Evolutionary conservation across 2,329 filamentous ascomycete species (phyloP).

Genomic region (Claviceps sp.): DNA sequence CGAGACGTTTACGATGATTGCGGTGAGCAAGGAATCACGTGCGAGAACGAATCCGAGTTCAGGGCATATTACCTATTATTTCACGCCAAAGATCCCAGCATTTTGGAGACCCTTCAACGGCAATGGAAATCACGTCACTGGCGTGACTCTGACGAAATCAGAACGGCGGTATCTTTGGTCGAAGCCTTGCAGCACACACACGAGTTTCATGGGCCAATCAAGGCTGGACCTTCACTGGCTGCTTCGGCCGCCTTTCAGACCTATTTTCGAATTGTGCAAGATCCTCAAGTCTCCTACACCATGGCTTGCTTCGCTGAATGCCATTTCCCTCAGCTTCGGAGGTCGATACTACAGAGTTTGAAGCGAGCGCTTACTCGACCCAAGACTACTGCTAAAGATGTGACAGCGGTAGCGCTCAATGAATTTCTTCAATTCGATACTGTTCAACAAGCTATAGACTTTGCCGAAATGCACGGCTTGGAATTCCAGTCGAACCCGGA

Average conservation of each 20-base stretch:
- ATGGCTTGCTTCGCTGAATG: conserved; percentile 58
- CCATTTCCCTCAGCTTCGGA: conserved; percentile 49
- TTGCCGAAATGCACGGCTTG: conserved; percentile 46
- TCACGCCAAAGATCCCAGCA: conserved; percentile 44
- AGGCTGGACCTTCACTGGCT: conserved; percentile 33
- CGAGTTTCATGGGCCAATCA: conserved; percentile 43
- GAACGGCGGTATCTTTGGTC: conserved; percentile 46
- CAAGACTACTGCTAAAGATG: conserved; percentile 43
- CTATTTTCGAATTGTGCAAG: conserved; percentile 48
- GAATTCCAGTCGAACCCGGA: conserved; percentile 30
- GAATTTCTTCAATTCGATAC: conserved; percentile 53
- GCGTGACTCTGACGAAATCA: conserved; percentile 42
- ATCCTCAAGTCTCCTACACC: conserved; percentile 46
- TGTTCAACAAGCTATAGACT: conserved; percentile 49
- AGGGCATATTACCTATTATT: conserved; percentile 52
- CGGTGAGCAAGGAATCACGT: conserved; percentile 40
- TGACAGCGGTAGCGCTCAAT: conserved; percentile 43
- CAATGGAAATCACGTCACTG: conserved; percentile 44
- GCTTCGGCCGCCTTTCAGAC: conserved; percentile 36
- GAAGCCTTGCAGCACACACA: conserved; percentile 46
- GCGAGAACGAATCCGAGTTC: conserved; percentile 53
- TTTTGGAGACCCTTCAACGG: conserved; percentile 37
- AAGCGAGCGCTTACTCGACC: conserved; percentile 42
- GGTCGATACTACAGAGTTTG: conserved; percentile 42
- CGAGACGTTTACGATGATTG: conserved; percentile 56